phyloP scores from a whole-genome alignment of 345 rosid species.

The Turnera subulata region DNA sequence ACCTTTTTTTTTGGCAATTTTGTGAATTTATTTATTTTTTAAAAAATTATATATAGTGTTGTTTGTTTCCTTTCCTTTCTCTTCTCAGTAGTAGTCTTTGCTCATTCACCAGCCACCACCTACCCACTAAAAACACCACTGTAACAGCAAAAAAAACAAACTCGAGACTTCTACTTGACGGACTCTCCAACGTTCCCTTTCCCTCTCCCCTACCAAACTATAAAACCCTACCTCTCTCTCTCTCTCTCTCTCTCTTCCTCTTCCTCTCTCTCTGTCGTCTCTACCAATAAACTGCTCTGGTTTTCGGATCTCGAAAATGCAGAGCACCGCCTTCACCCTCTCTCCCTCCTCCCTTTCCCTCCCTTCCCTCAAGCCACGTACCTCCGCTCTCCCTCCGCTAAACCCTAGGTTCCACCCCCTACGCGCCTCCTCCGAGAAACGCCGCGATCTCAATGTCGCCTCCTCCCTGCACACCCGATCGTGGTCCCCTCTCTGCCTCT shows the following conservation, averaged over 20 bases:
- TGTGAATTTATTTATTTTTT: too few species aligned
- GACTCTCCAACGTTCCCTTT: slow-evolving; percentile 34
- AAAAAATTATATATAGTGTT: too few species aligned
- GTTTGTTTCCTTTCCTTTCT: too few species aligned
- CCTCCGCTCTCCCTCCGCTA: background rate
- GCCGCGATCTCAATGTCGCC: slow-evolving; percentile 23
- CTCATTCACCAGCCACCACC: too few species aligned
- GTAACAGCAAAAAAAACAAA: slow-evolving; percentile 18
- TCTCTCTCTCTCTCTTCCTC: background rate
- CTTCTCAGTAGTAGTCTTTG: too few species aligned
- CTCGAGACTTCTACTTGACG: slow-evolving; percentile 24
- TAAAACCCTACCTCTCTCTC: background rate
- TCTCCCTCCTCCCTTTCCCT: slow-evolving; percentile 27
- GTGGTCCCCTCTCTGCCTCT: slow-evolving; percentile 44
- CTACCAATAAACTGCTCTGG: background rate
- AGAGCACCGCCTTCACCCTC: slow-evolving; percentile 53
- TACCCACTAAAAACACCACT: slow-evolving; percentile 3
- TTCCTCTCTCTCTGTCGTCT: too few species aligned
- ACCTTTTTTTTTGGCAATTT: too few species aligned
- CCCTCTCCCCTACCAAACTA: background rate
- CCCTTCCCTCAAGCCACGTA: slow-evolving; percentile 33
- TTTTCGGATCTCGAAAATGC: slow-evolving; percentile 51
- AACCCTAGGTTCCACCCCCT: slow-evolving; percentile 27
- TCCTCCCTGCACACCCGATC: slow-evolving; percentile 58
- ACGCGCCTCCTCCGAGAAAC: slow-evolving; percentile 33